Evolutionary conservation across 371 early-diverging fungal genomes (phyloP), one percentile per base, ranked within the genome.

Genomic region (Mortierella sp.): DNA sequence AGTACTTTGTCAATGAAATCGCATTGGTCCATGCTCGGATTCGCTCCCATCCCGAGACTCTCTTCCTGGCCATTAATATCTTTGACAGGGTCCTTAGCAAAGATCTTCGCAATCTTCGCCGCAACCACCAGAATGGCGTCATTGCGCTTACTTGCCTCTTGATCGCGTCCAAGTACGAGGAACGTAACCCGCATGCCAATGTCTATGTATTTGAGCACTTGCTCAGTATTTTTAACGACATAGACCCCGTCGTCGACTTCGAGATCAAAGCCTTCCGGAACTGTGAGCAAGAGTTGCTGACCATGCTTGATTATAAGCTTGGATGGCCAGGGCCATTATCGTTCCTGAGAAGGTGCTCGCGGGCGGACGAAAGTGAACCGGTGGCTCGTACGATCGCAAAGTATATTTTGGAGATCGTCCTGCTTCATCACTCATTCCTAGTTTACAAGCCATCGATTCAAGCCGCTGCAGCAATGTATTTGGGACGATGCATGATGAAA

Each of bases 91-190:
- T 94, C 78, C 80, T 97, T 44, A 86, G 90, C 37, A 72, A 76
- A 58, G 85, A 90, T 27, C 4, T 14, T 1, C 39, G 15, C 82
- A 82, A 44, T 89, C 90, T 28, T 83, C 88, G 14, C 63, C 88
- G 37, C 11, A 34, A 7, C 7, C 37, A 34, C 37, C 7, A 34
- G 70, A 79, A 58, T 92, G 91, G 78, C 84, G 94, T 49, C 95
- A 94, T 80, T 86, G 92, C 24, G 91, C 93, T 31, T 0, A 95
- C 92, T 0, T 89, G 92, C 17, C 70, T 95, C 60, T 82, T 97
- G 59, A 83, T 96, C 34, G 93, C 97, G 2, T 81, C 88, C 62
- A 97, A 97, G 80, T 95, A 89, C 80, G 95, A 97, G 80, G 97
- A 97, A 78, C 88, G 92, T 39, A 72, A 81, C 28, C 73, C 84